Conservation (phyloP, 805 yeast genomes). For the Kurtzmaniella fragi region DNA sequence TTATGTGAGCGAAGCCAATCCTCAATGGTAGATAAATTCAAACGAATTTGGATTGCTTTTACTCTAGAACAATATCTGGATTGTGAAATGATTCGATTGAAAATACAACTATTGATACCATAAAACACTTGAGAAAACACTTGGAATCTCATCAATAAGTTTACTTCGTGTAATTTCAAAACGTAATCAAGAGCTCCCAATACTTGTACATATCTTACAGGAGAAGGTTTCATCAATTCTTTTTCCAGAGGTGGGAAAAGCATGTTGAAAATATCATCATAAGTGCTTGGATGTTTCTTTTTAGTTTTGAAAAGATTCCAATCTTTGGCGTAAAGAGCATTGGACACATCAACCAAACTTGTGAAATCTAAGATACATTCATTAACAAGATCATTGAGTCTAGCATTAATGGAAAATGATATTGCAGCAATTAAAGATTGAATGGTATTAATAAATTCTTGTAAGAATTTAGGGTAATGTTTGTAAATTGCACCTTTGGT, state of each 20-base stretch:
- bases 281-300: constrained; percentile 43
- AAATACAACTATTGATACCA: constrained; percentile 68
- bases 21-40: constrained; percentile 81
- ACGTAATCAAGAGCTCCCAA: constrained; percentile 87
- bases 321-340: constrained; percentile 68
- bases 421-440: constrained; percentile 55
- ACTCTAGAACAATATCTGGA: constrained; percentile 73
- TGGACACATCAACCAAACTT: constrained; percentile 76
- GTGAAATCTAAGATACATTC: constrained; percentile 70
- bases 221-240: constrained; percentile 84
- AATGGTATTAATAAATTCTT: constrained; percentile 49
- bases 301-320: constrained; percentile 50
- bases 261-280: constrained; percentile 71
- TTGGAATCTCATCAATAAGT: constrained; percentile 72
- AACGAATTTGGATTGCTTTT: constrained; percentile 82
- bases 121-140: constrained; percentile 72
- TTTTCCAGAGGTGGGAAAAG: constrained; percentile 80
- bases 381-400: constrained; percentile 50
- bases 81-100: constrained; percentile 65
- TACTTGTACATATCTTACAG: constrained; percentile 77
- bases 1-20: constrained; percentile 86
- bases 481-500: constrained; percentile 56
- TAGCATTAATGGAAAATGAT: constrained; percentile 51
- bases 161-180: constrained; percentile 74
- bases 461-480: constrained; percentile 53